Base-by-base conservation (phyloP, 352 stramenopile species). In the Phytophthora pini region DNA sequence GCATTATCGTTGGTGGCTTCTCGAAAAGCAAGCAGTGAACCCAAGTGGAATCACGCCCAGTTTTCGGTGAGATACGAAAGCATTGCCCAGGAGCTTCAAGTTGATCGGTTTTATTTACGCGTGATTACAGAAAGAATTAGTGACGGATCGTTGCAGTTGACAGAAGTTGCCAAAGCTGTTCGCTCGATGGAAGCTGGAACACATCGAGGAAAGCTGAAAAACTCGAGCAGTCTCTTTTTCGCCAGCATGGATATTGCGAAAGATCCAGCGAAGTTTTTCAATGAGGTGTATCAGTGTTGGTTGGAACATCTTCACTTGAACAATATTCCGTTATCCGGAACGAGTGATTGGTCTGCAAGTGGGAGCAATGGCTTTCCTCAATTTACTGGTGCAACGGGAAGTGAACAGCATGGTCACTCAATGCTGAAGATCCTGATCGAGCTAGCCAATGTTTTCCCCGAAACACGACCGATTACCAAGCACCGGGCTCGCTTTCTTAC, bases 211-310 rank as follows among this genome's bases (percentile, higher is more conserved):
- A 83, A 76, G 17, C 49, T 79, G 5, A 88, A 87, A 62, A 76
- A 72, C 2, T 78, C 68, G 4, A 79, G 65, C 20, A 79, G 87
- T 13, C 64, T 90, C 5, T 82, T 88, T 27, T 83, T 89, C 29
- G 84, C 87, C 1, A 82, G 78, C n/a, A 75, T 82, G 20, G 83
- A 80, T 50, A 92, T 95, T 51, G 77, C 81, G 1, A 87, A 86
- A 38, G 59, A 80, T 9, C 87, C 85, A 17, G 51, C 61, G 2
- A 70, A 59, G 15, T 92, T 93, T 61, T 94, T 94, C 60, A 87
- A 87, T 52, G 80, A 89, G 11, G 80, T 93, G 1, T 95, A 93
- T 53, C 82, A 94, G 61, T 84, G 83, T 51, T 95, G 87, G 87
- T 70, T 95, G 13, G 84, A 95, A 38, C 74, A 91, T 58, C 62